A percentile compares a stretch with the other conserved stretches of the same genome.
Evolutionary conservation across 2,329 filamentous ascomycete species (phyloP).

Genomic region (Leptoxyphium fumago): DNA sequence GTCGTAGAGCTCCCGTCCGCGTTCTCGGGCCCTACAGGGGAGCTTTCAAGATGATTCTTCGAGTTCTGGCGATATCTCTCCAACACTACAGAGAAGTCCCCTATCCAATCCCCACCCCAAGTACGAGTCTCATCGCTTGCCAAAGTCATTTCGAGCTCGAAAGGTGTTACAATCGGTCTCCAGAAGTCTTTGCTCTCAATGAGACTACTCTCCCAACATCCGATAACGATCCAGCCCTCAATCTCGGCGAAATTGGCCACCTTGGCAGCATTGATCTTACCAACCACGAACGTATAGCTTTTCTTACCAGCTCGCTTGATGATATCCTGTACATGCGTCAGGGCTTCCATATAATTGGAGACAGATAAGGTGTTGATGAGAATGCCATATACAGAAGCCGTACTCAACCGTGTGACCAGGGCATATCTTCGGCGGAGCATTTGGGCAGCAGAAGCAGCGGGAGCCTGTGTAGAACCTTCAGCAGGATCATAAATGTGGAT

Average conservation of each 20-base stretch:
- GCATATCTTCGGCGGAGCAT: conserved; percentile 75
- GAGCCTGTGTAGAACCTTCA: conserved; percentile 13
- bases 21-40: neutral
- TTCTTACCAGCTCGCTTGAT: conserved; percentile 81
- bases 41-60: conserved; percentile 8
- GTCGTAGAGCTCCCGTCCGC: conserved; percentile 11
- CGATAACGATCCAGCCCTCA: conserved; percentile 91
- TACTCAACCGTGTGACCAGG: conserved; percentile 64
- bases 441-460: conserved; percentile 35
- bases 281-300: conserved; percentile 89
- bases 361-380: conserved; percentile 91
- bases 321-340: conserved; percentile 55
- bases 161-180: conserved; percentile 84
- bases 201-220: conserved; percentile 92
- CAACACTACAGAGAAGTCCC: conserved; percentile 61
- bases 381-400: conserved; percentile 77
- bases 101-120: conserved; percentile 83
- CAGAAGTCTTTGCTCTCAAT: conserved; percentile 83
- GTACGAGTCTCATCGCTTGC: conserved; percentile 59
- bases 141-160: conserved; percentile 71
- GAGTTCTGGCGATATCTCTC: conserved; percentile 20
- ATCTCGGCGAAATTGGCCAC: conserved; percentile 93
- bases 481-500: conserved; percentile 62
- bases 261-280: conserved; percentile 90
- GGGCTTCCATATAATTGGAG: conserved; percentile 71